Evolutionary conservation across 441 rosid genomes (phyloP).

Genomic region (Jatropha podagrica): DNA sequence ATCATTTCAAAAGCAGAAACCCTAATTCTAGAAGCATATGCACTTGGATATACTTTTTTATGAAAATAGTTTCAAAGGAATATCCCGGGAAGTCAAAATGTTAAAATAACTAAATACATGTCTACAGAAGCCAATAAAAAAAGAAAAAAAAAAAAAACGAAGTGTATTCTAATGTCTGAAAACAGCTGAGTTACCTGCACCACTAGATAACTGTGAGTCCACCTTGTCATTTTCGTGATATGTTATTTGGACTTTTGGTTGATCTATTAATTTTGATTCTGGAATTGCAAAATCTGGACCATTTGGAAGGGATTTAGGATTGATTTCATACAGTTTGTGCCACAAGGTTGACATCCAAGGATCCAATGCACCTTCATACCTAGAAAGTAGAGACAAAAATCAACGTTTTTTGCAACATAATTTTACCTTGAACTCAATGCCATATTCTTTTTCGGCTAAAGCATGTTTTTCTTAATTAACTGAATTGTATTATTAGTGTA

Average conservation of each 20-base stretch:
- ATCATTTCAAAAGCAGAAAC: not conserved
- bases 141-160: no score
- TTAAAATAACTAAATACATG: not conserved
- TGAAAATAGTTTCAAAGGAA: not conserved
- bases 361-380: slow-evolving; percentile 95
- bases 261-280: slow-evolving; percentile 49
- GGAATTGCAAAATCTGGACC: slow-evolving; percentile 59
- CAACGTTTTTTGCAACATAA: slow-evolving; percentile 2
- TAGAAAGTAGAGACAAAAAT: slow-evolving; percentile 26
- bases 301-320: slow-evolving; percentile 61
- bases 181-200: slow-evolving; percentile 43
- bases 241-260: slow-evolving; percentile 58
- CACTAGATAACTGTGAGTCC: slow-evolving; percentile 31
- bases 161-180: not conserved
- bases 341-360: slow-evolving; percentile 92
- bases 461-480: not conserved
- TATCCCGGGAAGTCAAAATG: slow-evolving; percentile 10
- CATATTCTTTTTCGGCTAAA: slow-evolving; percentile 10
- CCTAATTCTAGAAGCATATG: not conserved
- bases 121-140: not conserved
- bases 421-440: slow-evolving; percentile 1
- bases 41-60: not conserved
- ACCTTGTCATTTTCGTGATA: slow-evolving; percentile 39
- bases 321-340: slow-evolving; percentile 52
- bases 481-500: slow-evolving; percentile 33